Evolutionary conservation across 805 yeast genomes (phyloP).

Genomic region (Starmerella geochares): DNA sequence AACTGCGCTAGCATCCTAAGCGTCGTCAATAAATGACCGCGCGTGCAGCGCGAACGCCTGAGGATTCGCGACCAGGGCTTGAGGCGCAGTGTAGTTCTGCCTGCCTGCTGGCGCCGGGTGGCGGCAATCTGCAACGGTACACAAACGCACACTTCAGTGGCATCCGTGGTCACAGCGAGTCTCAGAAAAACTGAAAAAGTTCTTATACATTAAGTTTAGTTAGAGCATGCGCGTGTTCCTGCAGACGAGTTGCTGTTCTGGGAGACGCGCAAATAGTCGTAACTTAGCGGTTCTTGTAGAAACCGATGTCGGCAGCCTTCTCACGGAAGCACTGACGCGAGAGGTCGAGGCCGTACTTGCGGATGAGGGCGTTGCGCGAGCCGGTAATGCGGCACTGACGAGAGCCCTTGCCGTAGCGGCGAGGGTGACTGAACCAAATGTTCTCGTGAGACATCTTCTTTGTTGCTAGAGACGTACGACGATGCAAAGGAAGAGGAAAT

Average conservation of each 20-base stretch:
- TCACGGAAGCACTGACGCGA: conserved; percentile 99
- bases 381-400: conserved; percentile 99
- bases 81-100: too few species aligned
- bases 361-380: conserved; percentile 97
- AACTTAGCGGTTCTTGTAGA: conserved; percentile 92
- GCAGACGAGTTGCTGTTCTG: background rate
- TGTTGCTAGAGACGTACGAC: conserved; percentile 13
- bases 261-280: conserved; percentile 1
- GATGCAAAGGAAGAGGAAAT: background rate
- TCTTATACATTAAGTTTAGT: background rate
- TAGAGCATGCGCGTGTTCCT: background rate
- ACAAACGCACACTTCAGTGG: too few species aligned
- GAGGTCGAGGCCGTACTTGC: conserved; percentile 99
- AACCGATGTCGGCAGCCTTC: conserved; percentile 97
- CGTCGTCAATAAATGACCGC: too few species aligned
- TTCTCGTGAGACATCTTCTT: conserved; percentile 23
- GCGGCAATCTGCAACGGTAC: too few species aligned
- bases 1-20: too few species aligned
- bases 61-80: too few species aligned
- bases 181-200: background rate
- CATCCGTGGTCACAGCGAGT: background rate
- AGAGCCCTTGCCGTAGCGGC: conserved; percentile 99
- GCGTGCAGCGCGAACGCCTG: too few species aligned
- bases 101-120: too few species aligned
- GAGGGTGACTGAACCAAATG: conserved; percentile 99